Evolutionary conservation across 2,329 filamentous ascomycete species (phyloP).

Genomic region (Stemphylium lycopersici): DNA sequence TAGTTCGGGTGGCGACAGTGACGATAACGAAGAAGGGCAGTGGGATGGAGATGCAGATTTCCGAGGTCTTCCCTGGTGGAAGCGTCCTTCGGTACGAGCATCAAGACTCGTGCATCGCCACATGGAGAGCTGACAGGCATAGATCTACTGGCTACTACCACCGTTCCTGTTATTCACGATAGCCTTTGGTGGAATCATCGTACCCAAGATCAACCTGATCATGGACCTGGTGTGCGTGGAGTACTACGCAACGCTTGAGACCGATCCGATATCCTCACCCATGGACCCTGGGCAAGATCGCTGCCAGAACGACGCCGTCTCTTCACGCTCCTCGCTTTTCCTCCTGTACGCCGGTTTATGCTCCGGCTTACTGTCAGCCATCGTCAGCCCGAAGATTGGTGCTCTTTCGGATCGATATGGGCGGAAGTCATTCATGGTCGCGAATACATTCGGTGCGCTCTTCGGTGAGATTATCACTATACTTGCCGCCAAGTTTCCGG

Average conservation of each 20-base stretch:
- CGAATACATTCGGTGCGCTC: constrained; percentile 77
- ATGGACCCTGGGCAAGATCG: constrained; percentile 59
- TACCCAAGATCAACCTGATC: constrained; percentile 88
- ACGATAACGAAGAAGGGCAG: constrained; percentile 21
- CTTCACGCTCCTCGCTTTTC: constrained; percentile 77
- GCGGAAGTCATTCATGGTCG: constrained; percentile 73
- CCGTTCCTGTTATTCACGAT: constrained; percentile 83
- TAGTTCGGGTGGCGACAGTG: constrained; percentile 13
- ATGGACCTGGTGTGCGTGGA: constrained; percentile 81
- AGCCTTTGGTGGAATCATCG: constrained; percentile 83
- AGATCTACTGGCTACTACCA: constrained; percentile 81
- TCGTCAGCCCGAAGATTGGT: constrained; percentile 83
- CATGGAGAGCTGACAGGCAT: constrained; percentile 10
- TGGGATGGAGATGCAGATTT: constrained; percentile 49
- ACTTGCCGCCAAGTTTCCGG: constrained; percentile 75
- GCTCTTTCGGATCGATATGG: constrained; percentile 87
- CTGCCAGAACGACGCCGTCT: constrained; percentile 80
- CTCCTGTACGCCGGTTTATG: constrained; percentile 76
- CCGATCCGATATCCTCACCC: constrained; percentile 46
- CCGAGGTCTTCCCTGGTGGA: constrained; percentile 56
- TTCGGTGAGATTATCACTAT: constrained; percentile 78
- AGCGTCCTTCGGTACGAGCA: constrained; percentile 56
- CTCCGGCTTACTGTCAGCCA: constrained; percentile 76
- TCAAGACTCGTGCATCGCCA: neutral
- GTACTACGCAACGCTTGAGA: constrained; percentile 70